These are phyloP conservation scores for Globisporangium emineosum DNA, from an alignment of 352 stramenopile genomes.

Conservation along the genomic window DNA sequence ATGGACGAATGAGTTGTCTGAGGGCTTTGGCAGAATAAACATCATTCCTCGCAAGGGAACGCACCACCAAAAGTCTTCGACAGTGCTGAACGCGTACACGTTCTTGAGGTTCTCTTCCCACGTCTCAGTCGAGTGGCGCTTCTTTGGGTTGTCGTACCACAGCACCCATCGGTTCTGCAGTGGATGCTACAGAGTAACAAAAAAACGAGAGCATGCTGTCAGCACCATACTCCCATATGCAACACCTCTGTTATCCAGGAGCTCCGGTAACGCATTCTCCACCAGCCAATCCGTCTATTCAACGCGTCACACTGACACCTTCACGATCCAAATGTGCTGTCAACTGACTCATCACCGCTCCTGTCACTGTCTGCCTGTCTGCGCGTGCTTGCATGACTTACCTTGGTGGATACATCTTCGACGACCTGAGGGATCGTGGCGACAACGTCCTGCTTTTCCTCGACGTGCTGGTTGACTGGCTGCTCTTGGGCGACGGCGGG, in stretches of 20 bases:
- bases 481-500: conserved; percentile 24
- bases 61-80: conserved; percentile 96
- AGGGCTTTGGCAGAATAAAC: neutral
- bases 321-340: neutral
- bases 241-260: neutral
- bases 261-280: conserved; percentile 1
- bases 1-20: neutral
- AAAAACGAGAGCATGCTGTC: conserved; percentile 19
- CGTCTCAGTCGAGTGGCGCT: conserved; percentile 81
- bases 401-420: conserved; percentile 60
- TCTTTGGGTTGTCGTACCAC: conserved; percentile 91
- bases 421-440: conserved; percentile 35
- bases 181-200: conserved; percentile 51
- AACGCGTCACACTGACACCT: neutral
- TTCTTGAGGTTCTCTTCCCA: conserved; percentile 91
- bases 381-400: conserved; percentile 13
- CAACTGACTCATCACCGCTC: neutral
- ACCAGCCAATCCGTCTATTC: conserved; percentile 5
- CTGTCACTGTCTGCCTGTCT: neutral
- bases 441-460: conserved; percentile 26
- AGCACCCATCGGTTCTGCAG: conserved; percentile 87
- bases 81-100: conserved; percentile 93
- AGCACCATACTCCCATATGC: neutral
- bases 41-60: conserved; percentile 7
- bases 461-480: conserved; percentile 24